Percentiles rank a stretch among this genome's conserved stretches.
phyloP scores from a whole-genome alignment of 495 filamentous ascomycete genomes.

The Amniculicola lignicola region DNA sequence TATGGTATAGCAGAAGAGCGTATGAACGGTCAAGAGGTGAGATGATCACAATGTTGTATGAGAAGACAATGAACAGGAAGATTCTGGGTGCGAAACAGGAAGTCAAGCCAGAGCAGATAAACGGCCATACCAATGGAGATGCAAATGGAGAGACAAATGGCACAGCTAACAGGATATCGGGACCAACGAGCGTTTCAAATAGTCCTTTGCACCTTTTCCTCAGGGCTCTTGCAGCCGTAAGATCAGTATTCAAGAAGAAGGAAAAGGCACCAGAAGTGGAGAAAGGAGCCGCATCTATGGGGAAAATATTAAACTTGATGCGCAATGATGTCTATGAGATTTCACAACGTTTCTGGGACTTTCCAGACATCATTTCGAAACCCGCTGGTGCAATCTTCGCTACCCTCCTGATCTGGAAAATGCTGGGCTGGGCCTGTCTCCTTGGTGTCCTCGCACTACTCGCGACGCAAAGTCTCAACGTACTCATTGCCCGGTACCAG shows the following conservation, averaged over 20 bases:
- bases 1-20: conserved; percentile 71
- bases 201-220: not conserved
- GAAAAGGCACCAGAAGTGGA: conserved; percentile 12
- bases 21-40: conserved; percentile 81
- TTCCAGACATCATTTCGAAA: conserved; percentile 60
- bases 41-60: conserved; percentile 84
- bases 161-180: not conserved
- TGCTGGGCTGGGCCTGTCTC: conserved; percentile 77
- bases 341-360: conserved; percentile 79
- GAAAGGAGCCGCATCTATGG: conserved; percentile 62
- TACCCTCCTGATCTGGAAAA: conserved; percentile 63
- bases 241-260: conserved; percentile 12
- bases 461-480: conserved; percentile 62
- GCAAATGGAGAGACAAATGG: conserved; percentile 15
- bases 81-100: conserved; percentile 54
- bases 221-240: not conserved
- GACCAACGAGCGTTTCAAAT: not conserved
- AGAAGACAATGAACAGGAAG: conserved; percentile 76
- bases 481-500: conserved; percentile 56
- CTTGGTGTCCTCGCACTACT: conserved; percentile 65
- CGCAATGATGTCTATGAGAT: conserved; percentile 79
- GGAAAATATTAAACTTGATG: conserved; percentile 80
- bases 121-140: conserved; percentile 36
- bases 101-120: conserved; percentile 9
- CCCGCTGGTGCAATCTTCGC: conserved; percentile 69